A percentile compares a stretch with the other conserved stretches of the same genome.
phyloP scores from a whole-genome alignment of 345 rosid genomes.

The Sonneratia caseolaris region DNA sequence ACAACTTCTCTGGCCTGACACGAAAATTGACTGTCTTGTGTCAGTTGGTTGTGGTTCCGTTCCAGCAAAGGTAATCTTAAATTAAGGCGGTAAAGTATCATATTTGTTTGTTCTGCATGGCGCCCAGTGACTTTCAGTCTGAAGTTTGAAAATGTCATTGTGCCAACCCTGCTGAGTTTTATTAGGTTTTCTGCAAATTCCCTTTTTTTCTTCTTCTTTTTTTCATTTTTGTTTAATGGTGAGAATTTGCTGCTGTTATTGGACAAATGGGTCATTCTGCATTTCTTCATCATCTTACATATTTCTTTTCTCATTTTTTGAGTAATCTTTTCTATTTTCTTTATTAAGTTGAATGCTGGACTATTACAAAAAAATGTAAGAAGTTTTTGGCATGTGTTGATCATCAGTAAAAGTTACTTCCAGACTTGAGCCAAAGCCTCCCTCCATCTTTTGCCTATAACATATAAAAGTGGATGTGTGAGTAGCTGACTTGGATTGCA shows the following conservation, averaged over 20 bases:
- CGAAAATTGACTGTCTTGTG: slow-evolving; percentile 85
- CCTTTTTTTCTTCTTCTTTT: background rate
- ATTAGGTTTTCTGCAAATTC: background rate
- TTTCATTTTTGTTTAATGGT: background rate
- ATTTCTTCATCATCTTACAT: background rate
- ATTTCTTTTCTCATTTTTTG: background rate
- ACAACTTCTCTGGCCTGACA: slow-evolving; percentile 98
- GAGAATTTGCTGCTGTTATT: background rate
- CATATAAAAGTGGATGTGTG: background rate
- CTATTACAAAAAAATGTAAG: background rate
- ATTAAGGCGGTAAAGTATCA: background rate
- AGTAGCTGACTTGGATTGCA: background rate
- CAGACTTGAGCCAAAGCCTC: background rate
- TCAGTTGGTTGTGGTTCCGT: slow-evolving; percentile 96
- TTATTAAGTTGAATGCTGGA: background rate
- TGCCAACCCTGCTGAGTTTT: background rate
- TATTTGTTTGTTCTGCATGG: background rate
- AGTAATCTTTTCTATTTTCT: background rate
- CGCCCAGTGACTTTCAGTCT: no score
- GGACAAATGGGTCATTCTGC: background rate
- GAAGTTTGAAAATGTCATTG: no score
- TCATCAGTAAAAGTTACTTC: background rate
- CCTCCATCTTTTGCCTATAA: background rate
- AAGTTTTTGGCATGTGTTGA: background rate
- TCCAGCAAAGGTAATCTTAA: slow-evolving; percentile 70